Evolutionary conservation across 2,329 filamentous ascomycete species (phyloP).

Genomic region (Stagonosporopsis cucurbitacearum): DNA sequence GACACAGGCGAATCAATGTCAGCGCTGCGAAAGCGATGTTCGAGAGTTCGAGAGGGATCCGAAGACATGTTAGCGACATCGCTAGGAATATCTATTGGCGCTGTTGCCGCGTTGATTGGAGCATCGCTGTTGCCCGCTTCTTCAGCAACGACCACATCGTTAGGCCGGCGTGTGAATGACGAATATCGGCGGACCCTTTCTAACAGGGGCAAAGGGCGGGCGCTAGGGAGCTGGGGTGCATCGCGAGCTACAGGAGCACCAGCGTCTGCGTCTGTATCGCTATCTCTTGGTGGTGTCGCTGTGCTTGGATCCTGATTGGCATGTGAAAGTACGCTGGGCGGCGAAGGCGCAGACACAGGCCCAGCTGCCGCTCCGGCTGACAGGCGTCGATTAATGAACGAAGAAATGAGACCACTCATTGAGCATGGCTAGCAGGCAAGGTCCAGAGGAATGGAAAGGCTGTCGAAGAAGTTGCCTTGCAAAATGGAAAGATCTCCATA

Average conservation of each 20-base stretch:
- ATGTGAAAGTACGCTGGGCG: conserved; percentile 37
- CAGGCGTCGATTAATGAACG: conserved; percentile 49
- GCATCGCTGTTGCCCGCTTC: conserved; percentile 22
- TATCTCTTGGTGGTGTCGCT: conserved; percentile 13
- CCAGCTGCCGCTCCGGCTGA: conserved; percentile 18
- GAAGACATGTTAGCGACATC: conserved; percentile 37
- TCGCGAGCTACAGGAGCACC: conserved; percentile 17
- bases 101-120: conserved; percentile 18
- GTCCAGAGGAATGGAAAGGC: neutral
- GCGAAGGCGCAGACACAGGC: conserved; percentile 20
- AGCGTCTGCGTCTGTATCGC: conserved; percentile 13
- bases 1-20: conserved; percentile 32
- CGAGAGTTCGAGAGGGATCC: conserved; percentile 38
- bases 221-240: conserved; percentile 9
- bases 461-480: neutral
- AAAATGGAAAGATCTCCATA: conserved; percentile 5
- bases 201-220: conserved; percentile 18
- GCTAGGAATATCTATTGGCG: conserved; percentile 34
- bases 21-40: conserved; percentile 36
- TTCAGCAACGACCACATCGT: conserved; percentile 34
- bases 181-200: conserved; percentile 32
- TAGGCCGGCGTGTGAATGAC: conserved; percentile 30
- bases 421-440: conserved; percentile 26
- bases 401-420: conserved; percentile 49
- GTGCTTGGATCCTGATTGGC: conserved; percentile 29